These are phyloP conservation scores for Erodium texanum DNA, from an alignment of 441 rosid genomes.

Conservation along the genomic window DNA sequence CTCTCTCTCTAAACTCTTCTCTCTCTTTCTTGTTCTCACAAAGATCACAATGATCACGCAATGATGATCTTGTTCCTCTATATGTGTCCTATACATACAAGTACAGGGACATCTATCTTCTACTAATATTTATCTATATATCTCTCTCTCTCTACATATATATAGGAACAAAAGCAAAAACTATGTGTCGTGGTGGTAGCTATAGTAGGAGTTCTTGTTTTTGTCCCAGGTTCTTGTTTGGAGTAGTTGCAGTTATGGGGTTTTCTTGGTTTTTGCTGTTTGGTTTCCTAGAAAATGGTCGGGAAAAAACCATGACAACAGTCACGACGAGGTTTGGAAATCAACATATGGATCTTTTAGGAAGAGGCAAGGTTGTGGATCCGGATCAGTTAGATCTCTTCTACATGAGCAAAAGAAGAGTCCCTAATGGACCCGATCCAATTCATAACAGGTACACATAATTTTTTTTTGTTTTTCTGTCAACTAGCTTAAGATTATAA, in stretches of 20 bases:
- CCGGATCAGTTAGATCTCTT: constrained; percentile 22
- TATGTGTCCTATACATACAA: constrained; percentile 7
- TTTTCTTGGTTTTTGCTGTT: constrained; percentile 29
- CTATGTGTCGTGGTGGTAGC: constrained; percentile 3
- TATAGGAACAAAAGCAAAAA: constrained; percentile 4
- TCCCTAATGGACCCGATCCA: constrained; percentile 97
- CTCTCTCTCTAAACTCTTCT: background rate
- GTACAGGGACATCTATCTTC: background rate
- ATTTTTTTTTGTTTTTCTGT: too few relatives aligned
- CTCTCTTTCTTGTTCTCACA: constrained; percentile 2
- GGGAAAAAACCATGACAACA: constrained; percentile 10
- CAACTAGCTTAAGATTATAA: too few relatives aligned
- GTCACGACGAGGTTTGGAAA: background rate
- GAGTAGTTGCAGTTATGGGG: constrained; percentile 19
- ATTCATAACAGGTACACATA: constrained; percentile 80
- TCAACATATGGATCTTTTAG: constrained; percentile 17
- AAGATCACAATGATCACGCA: constrained; percentile 11
- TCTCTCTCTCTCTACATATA: background rate
- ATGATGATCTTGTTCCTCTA: constrained; percentile 13
- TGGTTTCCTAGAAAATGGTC: constrained; percentile 24
- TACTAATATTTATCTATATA: background rate
- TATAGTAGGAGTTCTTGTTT: constrained; percentile 13
- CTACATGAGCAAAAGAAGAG: constrained; percentile 62
- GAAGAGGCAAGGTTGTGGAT: constrained; percentile 24
- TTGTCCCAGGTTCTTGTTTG: constrained; percentile 19